Conservation (phyloP, 2,329 filamentous ascomycete species). For the Biscogniauxia marginata region DNA sequence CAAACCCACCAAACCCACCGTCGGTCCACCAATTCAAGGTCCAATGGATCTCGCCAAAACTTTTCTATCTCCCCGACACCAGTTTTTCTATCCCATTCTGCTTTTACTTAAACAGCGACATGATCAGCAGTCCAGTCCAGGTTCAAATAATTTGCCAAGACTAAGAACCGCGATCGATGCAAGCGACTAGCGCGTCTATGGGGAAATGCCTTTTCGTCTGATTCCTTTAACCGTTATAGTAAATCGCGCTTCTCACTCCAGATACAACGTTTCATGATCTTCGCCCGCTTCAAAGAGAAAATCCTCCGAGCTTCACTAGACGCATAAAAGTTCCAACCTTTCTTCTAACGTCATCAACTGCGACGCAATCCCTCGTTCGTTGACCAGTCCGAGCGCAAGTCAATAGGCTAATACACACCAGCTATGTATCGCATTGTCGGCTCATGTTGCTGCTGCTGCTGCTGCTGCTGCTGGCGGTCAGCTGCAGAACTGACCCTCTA, state of each 20-base stretch:
- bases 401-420: background rate
- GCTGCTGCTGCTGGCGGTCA: too few relatives aligned
- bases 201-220: background rate
- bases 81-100: background rate
- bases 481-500: too few relatives aligned
- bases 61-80: background rate
- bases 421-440: background rate
- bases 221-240: background rate
- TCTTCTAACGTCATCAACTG: background rate
- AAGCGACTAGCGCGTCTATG: background rate
- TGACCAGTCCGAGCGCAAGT: background rate
- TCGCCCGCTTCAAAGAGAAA: background rate
- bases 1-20: too few relatives aligned
- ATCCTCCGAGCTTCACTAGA: conserved; percentile 11
- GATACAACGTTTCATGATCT: conserved; percentile 22
- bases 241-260: background rate
- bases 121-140: background rate
- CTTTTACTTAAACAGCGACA: background rate
- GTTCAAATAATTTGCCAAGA: background rate
- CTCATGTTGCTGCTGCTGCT: background rate
- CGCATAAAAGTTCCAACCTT: conserved; percentile 1
- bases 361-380: background rate
- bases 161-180: background rate
- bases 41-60: background rate
- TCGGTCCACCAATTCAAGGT: too few relatives aligned